Base-by-base conservation (phyloP, 768 basidiomycete genomes). In the Arthromyces matolae region DNA sequence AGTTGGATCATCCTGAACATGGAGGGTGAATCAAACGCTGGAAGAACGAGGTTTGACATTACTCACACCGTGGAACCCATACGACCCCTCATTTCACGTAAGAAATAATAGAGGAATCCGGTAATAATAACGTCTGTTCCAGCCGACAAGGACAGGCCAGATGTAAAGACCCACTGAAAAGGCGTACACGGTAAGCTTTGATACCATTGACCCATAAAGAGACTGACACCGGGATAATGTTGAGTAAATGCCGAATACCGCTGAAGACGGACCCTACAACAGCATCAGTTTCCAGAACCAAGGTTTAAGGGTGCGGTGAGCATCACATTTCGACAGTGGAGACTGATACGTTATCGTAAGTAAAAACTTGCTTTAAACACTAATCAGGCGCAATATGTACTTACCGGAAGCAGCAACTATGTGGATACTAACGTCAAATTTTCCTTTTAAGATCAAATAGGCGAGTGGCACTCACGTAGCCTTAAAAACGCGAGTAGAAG, bases 121-220 rank as follows among this genome's bases (percentile, higher is more conserved):
- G 73, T 68, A 40, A 75, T 64, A 25, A 73, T 49, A 8, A 72
- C 38, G 40, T 75, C 73, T 2, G 66, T 64, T 6, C 63, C 62
- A 8, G 69, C 64, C 2, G 73, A 74, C 34, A 74, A 57, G 1
- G 67, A 64, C 5, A 74, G 64, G 4, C 73, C 73, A 8, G 67
- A 59, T 10, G 73, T 75, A 38, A 75, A 73, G 8, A 75, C 45
- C 64, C 69, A 72, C 73, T 75, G 14, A 16, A 32, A 23, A n/a
- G 28, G 19, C 6, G 28, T 43, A 20, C 19, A 37, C 12, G 12
- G 28, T 14, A 8, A 25, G 10, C 20, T 32, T 8, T 8, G n/a
- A 9, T 18, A 37, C 24, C 27, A 10, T 24, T 3, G 25, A 24
- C 2, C 10, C 7, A 42, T 14, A 25, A 18, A 29, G 4, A 3